Evolutionary conservation across 2,329 filamentous ascomycete species (phyloP).

Genomic region (Penicillium hordei): DNA sequence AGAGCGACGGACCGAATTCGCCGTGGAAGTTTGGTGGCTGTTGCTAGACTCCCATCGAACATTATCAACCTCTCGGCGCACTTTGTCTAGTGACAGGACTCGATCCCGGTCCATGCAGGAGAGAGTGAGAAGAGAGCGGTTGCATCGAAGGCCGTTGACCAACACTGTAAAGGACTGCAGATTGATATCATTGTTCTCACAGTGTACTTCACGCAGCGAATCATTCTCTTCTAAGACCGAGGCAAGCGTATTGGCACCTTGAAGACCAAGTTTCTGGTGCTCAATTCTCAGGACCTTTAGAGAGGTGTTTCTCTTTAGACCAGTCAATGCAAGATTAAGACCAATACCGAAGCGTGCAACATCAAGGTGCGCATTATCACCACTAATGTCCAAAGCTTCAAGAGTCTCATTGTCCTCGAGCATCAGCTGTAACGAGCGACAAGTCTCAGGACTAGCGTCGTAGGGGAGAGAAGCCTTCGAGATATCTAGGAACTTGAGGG

Average conservation of each 20-base stretch:
- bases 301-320: conserved; percentile 63
- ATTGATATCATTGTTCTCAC: conserved; percentile 70
- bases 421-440: conserved; percentile 61
- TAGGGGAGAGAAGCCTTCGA: conserved; percentile 69
- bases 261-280: conserved; percentile 66
- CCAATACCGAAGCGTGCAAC: conserved; percentile 68
- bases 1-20: conserved; percentile 46
- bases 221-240: conserved; percentile 66
- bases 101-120: conserved; percentile 64
- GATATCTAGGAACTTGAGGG: conserved; percentile 65
- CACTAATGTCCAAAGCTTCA: conserved; percentile 67
- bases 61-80: conserved; percentile 56
- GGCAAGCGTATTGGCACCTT: conserved; percentile 67
- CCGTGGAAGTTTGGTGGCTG: conserved; percentile 32
- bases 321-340: conserved; percentile 64
- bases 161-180: conserved; percentile 69
- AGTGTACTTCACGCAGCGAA: conserved; percentile 64
- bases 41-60: conserved; percentile 44
- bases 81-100: conserved; percentile 59
- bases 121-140: conserved; percentile 61
- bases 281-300: conserved; percentile 64
- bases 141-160: conserved; percentile 67
- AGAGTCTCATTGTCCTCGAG: conserved; percentile 68
- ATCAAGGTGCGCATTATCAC: conserved; percentile 70
- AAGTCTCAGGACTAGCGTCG: conserved; percentile 67